Conservation (phyloP, 2,329 filamentous ascomycete genomes). For the Blumeria graminis region DNA sequence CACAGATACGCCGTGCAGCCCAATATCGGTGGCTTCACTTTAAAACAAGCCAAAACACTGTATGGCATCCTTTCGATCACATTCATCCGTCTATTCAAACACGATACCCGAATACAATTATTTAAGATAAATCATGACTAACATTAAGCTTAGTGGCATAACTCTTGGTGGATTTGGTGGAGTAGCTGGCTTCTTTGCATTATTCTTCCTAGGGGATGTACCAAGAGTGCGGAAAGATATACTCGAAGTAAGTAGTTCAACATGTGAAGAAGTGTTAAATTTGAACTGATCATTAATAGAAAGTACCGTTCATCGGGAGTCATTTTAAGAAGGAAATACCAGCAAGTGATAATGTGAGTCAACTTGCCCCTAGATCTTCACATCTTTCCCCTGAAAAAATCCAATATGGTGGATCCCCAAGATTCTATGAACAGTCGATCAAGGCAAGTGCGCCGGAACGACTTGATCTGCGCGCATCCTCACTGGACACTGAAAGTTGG, state of each 20-base stretch:
- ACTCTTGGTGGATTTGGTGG: constrained; percentile 30
- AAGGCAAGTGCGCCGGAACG: not conserved
- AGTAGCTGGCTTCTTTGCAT: constrained; percentile 27
- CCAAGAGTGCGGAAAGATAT: constrained; percentile 35
- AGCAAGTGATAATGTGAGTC: constrained; percentile 37
- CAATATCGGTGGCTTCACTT: constrained; percentile 28
- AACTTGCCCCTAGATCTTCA: not conserved
- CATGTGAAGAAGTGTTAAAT: not conserved
- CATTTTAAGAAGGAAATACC: constrained; percentile 29
- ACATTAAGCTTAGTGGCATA: constrained; percentile 20
- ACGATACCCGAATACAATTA: not conserved
- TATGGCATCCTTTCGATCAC: constrained; percentile 15
- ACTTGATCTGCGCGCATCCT: not conserved
- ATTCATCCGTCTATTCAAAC: not conserved
- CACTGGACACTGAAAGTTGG: not conserved
- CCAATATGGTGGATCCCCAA: not conserved
- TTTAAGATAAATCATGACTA: not conserved
- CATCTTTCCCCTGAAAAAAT: not conserved
- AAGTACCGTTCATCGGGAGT: constrained; percentile 27
- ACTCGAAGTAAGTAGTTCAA: constrained; percentile 23
- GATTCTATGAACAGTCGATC: not conserved
- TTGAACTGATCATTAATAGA: constrained; percentile 16
- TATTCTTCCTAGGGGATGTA: constrained; percentile 38
- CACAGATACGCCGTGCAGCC: constrained; percentile 34
- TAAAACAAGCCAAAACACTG: constrained; percentile 23